Evolutionary conservation across 169 alveolate species (phyloP).

Genomic region (Plasmodium ovale): DNA sequence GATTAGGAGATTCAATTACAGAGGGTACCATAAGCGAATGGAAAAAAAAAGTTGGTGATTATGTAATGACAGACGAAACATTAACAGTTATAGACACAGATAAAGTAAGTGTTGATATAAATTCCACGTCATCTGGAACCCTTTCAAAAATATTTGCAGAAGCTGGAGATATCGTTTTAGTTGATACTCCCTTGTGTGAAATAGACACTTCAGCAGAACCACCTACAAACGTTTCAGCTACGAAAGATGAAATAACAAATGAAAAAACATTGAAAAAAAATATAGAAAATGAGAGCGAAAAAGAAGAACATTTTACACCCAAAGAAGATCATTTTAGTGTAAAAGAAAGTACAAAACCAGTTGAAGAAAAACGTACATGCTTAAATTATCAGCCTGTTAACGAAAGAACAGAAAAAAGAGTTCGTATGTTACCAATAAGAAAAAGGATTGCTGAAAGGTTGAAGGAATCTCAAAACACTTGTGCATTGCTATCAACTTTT

Average conservation of each 20-base stretch:
- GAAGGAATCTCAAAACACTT: constrained; percentile 93
- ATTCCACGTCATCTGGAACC: constrained; percentile 85
- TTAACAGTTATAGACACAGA: constrained; percentile 96
- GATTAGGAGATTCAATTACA: constrained; percentile 91
- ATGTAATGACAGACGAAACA: constrained; percentile 92
- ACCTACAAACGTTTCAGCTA: constrained; percentile 25
- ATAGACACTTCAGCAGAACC: constrained; percentile 87
- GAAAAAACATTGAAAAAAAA: neutral
- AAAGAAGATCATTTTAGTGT: constrained; percentile 13
- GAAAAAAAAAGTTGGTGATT: constrained; percentile 92
- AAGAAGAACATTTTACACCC: constrained; percentile 38
- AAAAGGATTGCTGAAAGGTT: constrained; percentile 93
- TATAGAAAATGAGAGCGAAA: constrained; percentile 16
- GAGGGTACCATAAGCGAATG: constrained; percentile 89
- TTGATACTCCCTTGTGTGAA: constrained; percentile 90
- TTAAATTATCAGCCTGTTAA: constrained; percentile 72
- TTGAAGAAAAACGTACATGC: constrained; percentile 59
- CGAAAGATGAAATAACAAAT: constrained; percentile 1
- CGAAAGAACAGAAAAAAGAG: constrained; percentile 83
- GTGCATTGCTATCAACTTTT: constrained; percentile 94
- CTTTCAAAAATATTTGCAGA: constrained; percentile 68
- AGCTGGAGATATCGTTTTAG: constrained; percentile 91
- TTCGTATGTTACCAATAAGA: constrained; percentile 94
- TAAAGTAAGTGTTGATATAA: constrained; percentile 94
- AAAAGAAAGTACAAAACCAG: constrained; percentile 27